Conservation (phyloP, 192 early-diverging fungal species). For the Coemansia brasiliensis region DNA sequence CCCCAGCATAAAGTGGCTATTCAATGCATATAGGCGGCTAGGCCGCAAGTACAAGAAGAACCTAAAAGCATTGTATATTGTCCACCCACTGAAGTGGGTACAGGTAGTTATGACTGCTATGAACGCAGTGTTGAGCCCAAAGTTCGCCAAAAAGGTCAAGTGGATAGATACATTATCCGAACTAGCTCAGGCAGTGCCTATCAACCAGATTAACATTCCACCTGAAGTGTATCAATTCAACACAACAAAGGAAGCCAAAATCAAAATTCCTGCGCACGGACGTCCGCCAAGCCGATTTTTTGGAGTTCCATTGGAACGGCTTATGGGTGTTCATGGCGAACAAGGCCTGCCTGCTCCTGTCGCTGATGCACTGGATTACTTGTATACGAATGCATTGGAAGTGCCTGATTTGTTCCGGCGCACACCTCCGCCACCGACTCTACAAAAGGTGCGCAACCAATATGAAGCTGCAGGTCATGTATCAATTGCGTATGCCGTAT, state of each 20-base stretch:
- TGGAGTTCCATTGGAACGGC: constrained; percentile 69
- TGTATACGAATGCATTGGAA: constrained; percentile 68
- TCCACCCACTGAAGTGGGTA: constrained; percentile 86
- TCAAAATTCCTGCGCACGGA: constrained; percentile 40
- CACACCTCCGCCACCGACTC: constrained; percentile 70
- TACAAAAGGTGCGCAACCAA: constrained; percentile 60
- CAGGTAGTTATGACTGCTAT: constrained; percentile 82
- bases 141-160: constrained; percentile 83
- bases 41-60: constrained; percentile 93
- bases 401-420: constrained; percentile 84
- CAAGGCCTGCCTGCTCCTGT: constrained; percentile 76
- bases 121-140: constrained; percentile 86
- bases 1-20: constrained; percentile 82
- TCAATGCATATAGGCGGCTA: constrained; percentile 80
- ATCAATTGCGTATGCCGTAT: constrained; percentile 60
- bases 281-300: constrained; percentile 61
- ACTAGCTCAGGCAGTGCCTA: constrained; percentile 65
- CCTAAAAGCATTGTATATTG: constrained; percentile 86
- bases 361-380: constrained; percentile 68
- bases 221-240: constrained; percentile 55
- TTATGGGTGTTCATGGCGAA: constrained; percentile 77
- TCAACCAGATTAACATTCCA: constrained; percentile 78
- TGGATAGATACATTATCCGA: constrained; percentile 75
- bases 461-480: constrained; percentile 49
- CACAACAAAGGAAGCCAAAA: constrained; percentile 46